phyloP scores from a whole-genome alignment of 208 protist species.

The Leptomonas pyrrhocoris region DNA sequence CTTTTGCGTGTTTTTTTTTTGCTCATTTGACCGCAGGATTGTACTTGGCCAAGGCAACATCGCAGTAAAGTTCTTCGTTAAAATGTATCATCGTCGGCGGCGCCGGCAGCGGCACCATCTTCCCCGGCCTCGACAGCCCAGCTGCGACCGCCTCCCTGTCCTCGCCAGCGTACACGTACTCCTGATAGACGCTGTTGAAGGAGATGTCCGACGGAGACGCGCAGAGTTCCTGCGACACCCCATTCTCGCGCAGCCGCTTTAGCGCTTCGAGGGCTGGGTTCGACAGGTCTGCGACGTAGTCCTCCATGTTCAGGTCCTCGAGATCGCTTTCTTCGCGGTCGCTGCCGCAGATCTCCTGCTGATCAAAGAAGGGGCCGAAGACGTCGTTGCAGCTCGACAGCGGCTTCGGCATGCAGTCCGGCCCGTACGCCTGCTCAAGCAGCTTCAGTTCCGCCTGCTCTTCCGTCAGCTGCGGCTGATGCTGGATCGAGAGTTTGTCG shows the following conservation, averaged over 20 bases:
- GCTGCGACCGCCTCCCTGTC: background rate
- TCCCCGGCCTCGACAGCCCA: background rate
- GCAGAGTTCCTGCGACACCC: background rate
- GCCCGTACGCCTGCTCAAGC: conserved; percentile 38
- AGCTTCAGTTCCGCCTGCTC: conserved; percentile 48
- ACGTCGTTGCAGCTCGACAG: conserved; percentile 44
- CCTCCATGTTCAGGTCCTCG: conserved; percentile 26
- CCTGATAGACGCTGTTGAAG: conserved; percentile 1
- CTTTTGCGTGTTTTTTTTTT: background rate
- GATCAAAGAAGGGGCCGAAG: conserved; percentile 51
- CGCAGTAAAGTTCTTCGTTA: conserved; percentile 13
- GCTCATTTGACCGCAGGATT: background rate
- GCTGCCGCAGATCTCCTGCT: conserved; percentile 64
- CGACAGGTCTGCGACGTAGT: conserved; percentile 14
- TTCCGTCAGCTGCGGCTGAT: conserved; percentile 36
- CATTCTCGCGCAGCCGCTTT: conserved; percentile 4
- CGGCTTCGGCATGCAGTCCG: conserved; percentile 36
- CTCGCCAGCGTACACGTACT: background rate
- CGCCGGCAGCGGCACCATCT: background rate
- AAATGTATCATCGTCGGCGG: conserved; percentile 12
- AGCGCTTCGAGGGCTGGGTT: background rate
- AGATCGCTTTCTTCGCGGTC: conserved; percentile 46
- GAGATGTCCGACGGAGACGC: conserved; percentile 7
- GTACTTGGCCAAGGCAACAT: conserved; percentile 31
- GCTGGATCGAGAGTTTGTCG: conserved; percentile 20